phyloP scores from a whole-genome alignment of 345 rosid genomes.

The Dipteronia dyeriana region DNA sequence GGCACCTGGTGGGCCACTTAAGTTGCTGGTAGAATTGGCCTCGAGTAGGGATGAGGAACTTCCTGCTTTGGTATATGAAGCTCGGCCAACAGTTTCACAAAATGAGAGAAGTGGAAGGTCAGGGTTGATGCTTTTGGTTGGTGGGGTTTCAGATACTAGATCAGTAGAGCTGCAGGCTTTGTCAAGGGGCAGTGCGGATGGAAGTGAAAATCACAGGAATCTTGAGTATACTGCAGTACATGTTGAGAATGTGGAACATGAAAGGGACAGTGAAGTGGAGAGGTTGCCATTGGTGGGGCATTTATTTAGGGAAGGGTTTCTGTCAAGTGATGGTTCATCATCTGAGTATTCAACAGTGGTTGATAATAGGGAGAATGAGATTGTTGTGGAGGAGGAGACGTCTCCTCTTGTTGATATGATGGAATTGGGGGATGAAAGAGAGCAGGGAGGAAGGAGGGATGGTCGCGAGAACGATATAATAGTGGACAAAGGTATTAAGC shows the following conservation, averaged over 20 bases:
- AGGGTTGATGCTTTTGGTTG: slow-evolving; percentile 61
- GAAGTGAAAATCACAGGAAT: slow-evolving; percentile 31
- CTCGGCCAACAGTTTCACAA: slow-evolving; percentile 70
- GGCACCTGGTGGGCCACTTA: slow-evolving; percentile 97
- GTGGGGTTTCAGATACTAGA: slow-evolving; percentile 60
- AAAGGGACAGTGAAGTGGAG: slow-evolving; percentile 42
- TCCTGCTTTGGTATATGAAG: slow-evolving; percentile 94
- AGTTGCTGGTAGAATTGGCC: slow-evolving; percentile 86
- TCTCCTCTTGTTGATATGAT: slow-evolving; percentile 76
- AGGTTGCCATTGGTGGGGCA: slow-evolving; percentile 49
- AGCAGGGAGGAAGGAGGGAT: slow-evolving; percentile 30
- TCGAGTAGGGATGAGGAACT: slow-evolving; percentile 90
- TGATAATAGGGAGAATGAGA: slow-evolving; percentile 43
- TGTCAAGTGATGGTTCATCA: slow-evolving; percentile 46
- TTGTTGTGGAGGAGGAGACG: slow-evolving; percentile 62
- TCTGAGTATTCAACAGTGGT: slow-evolving; percentile 48
- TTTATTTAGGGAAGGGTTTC: slow-evolving; percentile 38
- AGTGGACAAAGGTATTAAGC: slow-evolving; percentile 66
- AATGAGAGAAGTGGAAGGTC: slow-evolving; percentile 44
- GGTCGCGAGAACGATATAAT: slow-evolving; percentile 26
- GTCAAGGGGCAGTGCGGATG: slow-evolving; percentile 32
- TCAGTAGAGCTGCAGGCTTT: slow-evolving; percentile 81
- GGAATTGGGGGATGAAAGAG: slow-evolving; percentile 46
- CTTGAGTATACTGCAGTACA: slow-evolving; percentile 33
- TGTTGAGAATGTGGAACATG: slow-evolving; percentile 36